Evolutionary conservation across 2,329 filamentous ascomycete genomes (phyloP).

Genomic region (Trichoderma semiorbis): DNA sequence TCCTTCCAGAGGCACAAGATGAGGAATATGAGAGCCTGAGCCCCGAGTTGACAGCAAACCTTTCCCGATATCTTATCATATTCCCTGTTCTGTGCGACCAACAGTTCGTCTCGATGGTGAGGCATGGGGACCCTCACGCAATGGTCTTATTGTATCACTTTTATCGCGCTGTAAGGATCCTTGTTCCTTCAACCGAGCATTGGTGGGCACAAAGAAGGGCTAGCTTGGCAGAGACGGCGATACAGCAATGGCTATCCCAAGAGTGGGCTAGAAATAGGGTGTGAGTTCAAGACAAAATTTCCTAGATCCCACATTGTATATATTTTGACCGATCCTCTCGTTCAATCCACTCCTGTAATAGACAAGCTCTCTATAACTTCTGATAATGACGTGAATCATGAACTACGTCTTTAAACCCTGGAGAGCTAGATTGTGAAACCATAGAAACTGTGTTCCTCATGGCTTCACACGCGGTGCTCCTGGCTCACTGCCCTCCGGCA

Average conservation of each 20-base stretch:
- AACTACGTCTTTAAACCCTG: neutral
- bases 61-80: neutral
- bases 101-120: neutral
- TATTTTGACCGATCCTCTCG: neutral
- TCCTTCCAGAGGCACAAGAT: neutral
- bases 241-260: neutral
- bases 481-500: conserved; percentile 36
- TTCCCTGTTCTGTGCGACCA: neutral
- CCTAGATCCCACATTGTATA: neutral
- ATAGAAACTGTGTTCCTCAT: neutral
- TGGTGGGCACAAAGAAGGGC: neutral
- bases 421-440: neutral
- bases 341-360: neutral
- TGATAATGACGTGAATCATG: neutral
- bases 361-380: neutral
- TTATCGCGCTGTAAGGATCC: neutral
- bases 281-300: neutral
- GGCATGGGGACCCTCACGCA: neutral
- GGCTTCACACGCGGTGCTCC: conserved; percentile 20
- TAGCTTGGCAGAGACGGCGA: neutral
- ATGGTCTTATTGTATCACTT: neutral
- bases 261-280: neutral
- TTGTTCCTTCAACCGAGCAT: conserved; percentile 2
- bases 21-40: neutral
- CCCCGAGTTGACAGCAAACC: neutral